Evolutionary conservation across 495 filamentous ascomycete genomes (phyloP).

Genomic region (Tuber microsphaerosporum): DNA sequence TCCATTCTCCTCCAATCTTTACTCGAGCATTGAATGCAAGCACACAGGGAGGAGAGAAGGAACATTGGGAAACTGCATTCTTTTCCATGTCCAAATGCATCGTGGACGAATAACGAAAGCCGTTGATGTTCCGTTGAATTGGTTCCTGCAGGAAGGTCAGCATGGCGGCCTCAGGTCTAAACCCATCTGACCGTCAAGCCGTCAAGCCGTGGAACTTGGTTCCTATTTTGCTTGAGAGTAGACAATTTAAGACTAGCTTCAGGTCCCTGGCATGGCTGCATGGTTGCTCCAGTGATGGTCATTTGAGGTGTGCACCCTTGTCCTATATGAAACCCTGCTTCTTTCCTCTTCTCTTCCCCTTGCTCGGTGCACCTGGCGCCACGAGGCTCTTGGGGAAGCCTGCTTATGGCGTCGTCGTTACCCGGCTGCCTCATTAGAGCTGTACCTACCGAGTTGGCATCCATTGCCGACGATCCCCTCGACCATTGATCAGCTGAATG

Average conservation of each 20-base stretch:
- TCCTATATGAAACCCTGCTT: background rate
- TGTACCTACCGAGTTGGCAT: background rate
- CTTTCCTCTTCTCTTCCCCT: background rate
- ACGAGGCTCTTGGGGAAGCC: background rate
- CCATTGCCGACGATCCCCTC: background rate
- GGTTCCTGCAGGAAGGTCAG: constrained; percentile 20
- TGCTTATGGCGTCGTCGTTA: background rate
- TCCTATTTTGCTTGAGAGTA: background rate
- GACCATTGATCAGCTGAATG: background rate
- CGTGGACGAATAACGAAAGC: constrained; percentile 17
- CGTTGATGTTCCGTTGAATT: constrained; percentile 6
- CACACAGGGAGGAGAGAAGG: background rate
- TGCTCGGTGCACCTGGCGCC: background rate
- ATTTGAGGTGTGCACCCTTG: background rate
- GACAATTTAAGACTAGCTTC: background rate
- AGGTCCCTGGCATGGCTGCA: background rate
- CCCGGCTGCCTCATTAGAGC: background rate
- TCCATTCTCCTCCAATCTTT: background rate
- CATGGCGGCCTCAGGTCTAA: constrained; percentile 21
- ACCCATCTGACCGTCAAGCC: constrained; percentile 7
- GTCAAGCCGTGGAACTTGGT: background rate
- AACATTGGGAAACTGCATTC: constrained; percentile 14
- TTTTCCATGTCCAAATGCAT: constrained; percentile 7
- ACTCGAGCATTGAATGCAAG: no score
- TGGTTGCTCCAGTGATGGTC: background rate